phyloP scores from a whole-genome alignment of 169 alveolate species.

The Cystoisospora suis region DNA sequence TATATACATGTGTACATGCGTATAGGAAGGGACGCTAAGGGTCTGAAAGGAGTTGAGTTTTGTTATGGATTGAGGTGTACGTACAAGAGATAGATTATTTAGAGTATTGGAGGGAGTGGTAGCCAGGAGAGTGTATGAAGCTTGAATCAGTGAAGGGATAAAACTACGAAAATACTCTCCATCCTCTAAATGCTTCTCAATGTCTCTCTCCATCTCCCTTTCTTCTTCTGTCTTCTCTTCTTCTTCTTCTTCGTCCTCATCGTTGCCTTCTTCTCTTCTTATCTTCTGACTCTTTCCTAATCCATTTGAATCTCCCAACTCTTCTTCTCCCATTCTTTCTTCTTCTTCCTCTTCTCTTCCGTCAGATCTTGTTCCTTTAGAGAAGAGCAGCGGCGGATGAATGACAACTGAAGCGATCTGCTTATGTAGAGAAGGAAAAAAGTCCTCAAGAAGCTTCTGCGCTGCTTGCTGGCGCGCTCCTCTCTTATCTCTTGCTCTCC shows the following conservation, averaged over 20 bases:
- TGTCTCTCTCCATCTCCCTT: too few relatives aligned
- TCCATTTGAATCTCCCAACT: too few relatives aligned
- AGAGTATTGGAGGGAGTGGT: constrained; percentile 49
- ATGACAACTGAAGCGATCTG: too few relatives aligned
- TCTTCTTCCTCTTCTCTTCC: too few relatives aligned
- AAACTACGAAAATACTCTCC: background rate
- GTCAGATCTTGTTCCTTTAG: too few relatives aligned
- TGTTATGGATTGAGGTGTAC: background rate
- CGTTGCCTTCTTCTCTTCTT: too few relatives aligned
- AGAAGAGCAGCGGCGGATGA: too few relatives aligned
- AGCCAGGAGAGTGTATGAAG: constrained; percentile 29
- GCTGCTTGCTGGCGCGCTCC: constrained; percentile 54
- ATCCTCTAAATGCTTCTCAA: too few relatives aligned
- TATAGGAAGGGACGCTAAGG: background rate
- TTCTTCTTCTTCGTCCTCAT: too few relatives aligned
- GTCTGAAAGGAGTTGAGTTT: background rate
- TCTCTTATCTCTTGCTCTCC: constrained; percentile 43
- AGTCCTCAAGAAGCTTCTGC: background rate
- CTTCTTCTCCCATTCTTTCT: too few relatives aligned
- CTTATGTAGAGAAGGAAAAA: constrained; percentile 27
- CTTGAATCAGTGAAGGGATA: constrained; percentile 24
- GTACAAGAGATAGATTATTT: constrained; percentile 43
- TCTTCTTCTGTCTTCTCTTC: too few relatives aligned
- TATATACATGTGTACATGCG: background rate
- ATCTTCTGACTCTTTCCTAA: too few relatives aligned